phyloP scores from a whole-genome alignment of 768 basidiomycete genomes.

The Kwoniella sp. region DNA sequence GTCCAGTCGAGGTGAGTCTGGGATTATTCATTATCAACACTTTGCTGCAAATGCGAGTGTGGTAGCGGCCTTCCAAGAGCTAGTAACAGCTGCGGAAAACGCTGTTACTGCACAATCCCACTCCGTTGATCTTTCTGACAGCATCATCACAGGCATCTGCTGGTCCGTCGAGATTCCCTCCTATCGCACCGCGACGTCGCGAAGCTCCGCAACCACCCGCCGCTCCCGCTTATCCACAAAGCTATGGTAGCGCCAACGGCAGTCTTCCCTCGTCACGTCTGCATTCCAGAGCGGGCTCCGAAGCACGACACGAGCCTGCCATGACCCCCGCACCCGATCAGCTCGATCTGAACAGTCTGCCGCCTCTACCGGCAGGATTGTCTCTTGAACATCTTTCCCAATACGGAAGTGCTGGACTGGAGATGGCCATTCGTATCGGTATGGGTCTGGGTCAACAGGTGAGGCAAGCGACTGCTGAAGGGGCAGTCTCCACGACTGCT shows the following conservation, averaged over 20 bases:
- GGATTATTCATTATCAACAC: no score
- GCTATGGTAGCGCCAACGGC: conserved; percentile 15
- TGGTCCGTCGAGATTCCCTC: conserved; percentile 20
- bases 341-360: conserved; percentile 34
- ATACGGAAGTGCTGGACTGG: conserved; percentile 50
- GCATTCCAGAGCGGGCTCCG: conserved; percentile 22
- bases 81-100: no score
- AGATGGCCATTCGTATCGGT: conserved; percentile 55
- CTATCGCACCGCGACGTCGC: conserved; percentile 31
- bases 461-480: neutral
- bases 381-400: conserved; percentile 49
- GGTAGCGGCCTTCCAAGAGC: no score
- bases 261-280: conserved; percentile 16
- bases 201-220: conserved; percentile 43
- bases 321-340: conserved; percentile 16
- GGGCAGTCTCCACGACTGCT: neutral
- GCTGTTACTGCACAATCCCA: neutral
- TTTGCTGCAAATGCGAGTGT: no score
- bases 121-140: neutral
- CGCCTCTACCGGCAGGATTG: conserved; percentile 52
- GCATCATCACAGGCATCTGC: conserved; percentile 5
- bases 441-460: conserved; percentile 45
- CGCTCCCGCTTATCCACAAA: conserved; percentile 14
- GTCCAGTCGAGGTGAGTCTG: conserved; percentile 40
- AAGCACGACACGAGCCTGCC: conserved; percentile 10